Evolutionary conservation across 2,329 filamentous ascomycete genomes (phyloP).

Genomic region (Pseudogymnoascus sp.): DNA sequence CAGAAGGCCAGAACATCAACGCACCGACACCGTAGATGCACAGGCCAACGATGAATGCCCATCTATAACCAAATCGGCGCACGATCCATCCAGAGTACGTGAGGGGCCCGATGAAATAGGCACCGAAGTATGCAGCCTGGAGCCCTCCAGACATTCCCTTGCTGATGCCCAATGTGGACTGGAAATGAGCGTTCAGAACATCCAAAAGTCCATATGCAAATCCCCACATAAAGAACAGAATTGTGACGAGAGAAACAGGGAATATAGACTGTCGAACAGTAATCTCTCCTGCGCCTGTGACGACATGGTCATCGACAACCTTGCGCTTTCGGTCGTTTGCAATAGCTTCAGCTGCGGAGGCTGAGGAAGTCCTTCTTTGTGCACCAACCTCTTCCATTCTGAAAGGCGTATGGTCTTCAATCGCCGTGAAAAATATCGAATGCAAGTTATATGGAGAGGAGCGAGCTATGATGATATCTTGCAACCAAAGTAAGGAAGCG

Average conservation of each 20-base stretch:
- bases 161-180: constrained; percentile 30
- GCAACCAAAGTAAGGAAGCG: not conserved
- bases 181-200: constrained; percentile 34
- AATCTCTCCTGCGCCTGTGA: constrained; percentile 33
- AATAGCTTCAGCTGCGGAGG: not conserved
- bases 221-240: constrained; percentile 46
- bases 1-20: constrained; percentile 49
- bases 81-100: constrained; percentile 57
- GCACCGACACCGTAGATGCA: constrained; percentile 54
- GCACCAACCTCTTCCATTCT: not conserved
- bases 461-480: not conserved
- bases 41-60: constrained; percentile 58
- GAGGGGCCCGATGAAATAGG: constrained; percentile 65
- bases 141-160: constrained; percentile 6
- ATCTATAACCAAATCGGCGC: constrained; percentile 53
- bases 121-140: constrained; percentile 32
- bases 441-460: not conserved
- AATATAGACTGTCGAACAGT: constrained; percentile 36
- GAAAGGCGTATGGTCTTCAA: not conserved
- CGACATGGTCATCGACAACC: not conserved
- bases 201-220: constrained; percentile 36
- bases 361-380: not conserved
- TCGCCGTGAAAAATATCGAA: not conserved
- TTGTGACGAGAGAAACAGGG: constrained; percentile 36
- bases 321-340: not conserved